Evolutionary conservation across 2,329 filamentous ascomycete genomes (phyloP).

Genomic region (Neofusicoccum umdonicola): DNA sequence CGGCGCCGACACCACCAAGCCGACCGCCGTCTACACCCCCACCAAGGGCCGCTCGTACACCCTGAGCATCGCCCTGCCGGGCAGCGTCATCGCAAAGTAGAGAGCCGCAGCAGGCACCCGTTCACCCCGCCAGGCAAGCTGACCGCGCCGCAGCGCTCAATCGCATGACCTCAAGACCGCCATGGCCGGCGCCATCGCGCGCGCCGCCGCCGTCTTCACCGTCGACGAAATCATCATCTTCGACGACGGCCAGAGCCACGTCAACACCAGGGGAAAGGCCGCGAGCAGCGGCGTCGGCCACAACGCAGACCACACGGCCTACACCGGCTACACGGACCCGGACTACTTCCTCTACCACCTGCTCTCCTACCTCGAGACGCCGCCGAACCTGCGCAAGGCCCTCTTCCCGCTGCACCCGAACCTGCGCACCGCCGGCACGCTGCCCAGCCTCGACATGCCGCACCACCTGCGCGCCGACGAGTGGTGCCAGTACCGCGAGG

Average conservation of each 20-base stretch:
- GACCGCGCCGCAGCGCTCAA: constrained; percentile 54
- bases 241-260: constrained; percentile 60
- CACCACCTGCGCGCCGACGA: constrained; percentile 76
- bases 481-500: constrained; percentile 78
- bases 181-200: constrained; percentile 72
- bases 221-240: constrained; percentile 83
- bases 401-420: constrained; percentile 80
- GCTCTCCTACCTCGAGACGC: constrained; percentile 78
- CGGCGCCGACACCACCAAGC: constrained; percentile 59
- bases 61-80: constrained; percentile 73
- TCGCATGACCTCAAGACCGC: constrained; percentile 74
- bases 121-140: constrained; percentile 32
- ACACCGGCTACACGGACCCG: constrained; percentile 52
- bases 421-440: constrained; percentile 66
- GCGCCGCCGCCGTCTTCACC: constrained; percentile 77
- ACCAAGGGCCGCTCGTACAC: constrained; percentile 67
- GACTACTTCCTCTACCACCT: constrained; percentile 78
- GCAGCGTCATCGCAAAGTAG: constrained; percentile 74
- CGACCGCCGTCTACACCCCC: constrained; percentile 67
- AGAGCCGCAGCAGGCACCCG: constrained; percentile 23
- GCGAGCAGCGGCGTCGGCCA: constrained; percentile 36
- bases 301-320: constrained; percentile 41
- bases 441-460: constrained; percentile 80
- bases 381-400: constrained; percentile 73
- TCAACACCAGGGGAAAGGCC: constrained; percentile 18